Evolutionary conservation across 306 rosid genomes (phyloP), one percentile per base, ranked within the genome.

Genomic region (Mimosa pudica): DNA sequence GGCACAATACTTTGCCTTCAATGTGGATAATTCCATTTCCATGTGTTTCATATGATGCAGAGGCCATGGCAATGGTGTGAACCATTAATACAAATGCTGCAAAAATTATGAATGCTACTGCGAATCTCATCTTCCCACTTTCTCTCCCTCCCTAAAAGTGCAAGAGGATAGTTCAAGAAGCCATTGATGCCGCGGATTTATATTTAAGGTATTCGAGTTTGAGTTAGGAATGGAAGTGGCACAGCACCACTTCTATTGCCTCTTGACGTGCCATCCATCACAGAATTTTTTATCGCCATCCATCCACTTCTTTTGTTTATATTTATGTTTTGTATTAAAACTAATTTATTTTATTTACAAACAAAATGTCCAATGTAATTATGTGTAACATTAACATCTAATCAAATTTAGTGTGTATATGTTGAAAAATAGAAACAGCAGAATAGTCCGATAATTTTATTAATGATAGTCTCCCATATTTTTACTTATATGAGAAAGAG

Each of bases 1-100:
- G 98, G 89, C 98, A 94, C 57, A 90, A 17, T 42, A 94, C 97
- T 83, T 87, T 92, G 33, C 98, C 98, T 32, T 71, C 89, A 2
- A 90, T 87, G 57, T 86, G 88, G 18, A 89, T 77, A 13, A 72
- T 84, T 77, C 57, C 52, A 42, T 30, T n/a, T 77, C 57, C 52
- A 42, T 30, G 8, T 45, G 80, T 7, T 55, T 83, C 82, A 14
- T 66, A 62, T 41, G 71, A 45, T 44, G 81, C 91, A 52, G 66
- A 67, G 49, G 54, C 89, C 4, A 71, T 55, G 79, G 33, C 52
- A 63, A 69, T 85, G 80, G 72, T 77, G 79, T 81, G 87, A 70
- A 71, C 79, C 80, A 82, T 71, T n/a, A 90, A 33, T 13, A 85
- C 6, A 7, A 84, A 48, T 49, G 80, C 84, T 76, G 85, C 86